A percentile compares a stretch with the other conserved stretches of the same genome.
phyloP scores from a whole-genome alignment of 768 basidiomycete genomes.

The Kwoniella europaea region DNA sequence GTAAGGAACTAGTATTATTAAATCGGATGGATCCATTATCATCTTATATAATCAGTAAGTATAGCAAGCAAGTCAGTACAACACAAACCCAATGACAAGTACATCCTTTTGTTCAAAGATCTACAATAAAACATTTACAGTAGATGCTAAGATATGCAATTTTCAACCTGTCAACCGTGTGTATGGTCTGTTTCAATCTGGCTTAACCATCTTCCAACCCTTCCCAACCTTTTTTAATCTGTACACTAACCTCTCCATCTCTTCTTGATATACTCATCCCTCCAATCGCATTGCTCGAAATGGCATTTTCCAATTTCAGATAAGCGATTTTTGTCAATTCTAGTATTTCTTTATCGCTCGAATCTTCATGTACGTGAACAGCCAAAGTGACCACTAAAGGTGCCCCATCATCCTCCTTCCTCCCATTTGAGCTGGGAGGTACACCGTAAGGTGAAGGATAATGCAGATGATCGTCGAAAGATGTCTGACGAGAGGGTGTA shows the following conservation, averaged over 20 bases:
- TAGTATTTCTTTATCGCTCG: conserved; percentile 42
- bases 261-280: conserved; percentile 8
- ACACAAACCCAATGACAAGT: background rate
- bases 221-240: conserved; percentile 40
- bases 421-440: background rate
- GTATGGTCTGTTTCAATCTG: background rate
- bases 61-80: background rate
- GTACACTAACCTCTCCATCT: conserved; percentile 35
- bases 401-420: conserved; percentile 7
- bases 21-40: too few species aligned
- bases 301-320: conserved; percentile 14
- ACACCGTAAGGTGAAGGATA: conserved; percentile 22
- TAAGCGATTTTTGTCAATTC: conserved; percentile 37
- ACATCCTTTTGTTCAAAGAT: conserved; percentile 1
- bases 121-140: background rate
- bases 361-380: conserved; percentile 40
- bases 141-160: background rate
- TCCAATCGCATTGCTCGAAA: conserved; percentile 12
- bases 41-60: background rate
- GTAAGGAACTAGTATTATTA: too few species aligned
- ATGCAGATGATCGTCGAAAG: conserved; percentile 6
- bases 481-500: conserved; percentile 11
- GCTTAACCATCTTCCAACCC: conserved; percentile 33
- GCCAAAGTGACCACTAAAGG: conserved; percentile 38
- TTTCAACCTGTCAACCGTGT: background rate